Evolutionary conservation across 192 early-diverging fungal genomes (phyloP).

Genomic region (Podochytrium sp.): DNA sequence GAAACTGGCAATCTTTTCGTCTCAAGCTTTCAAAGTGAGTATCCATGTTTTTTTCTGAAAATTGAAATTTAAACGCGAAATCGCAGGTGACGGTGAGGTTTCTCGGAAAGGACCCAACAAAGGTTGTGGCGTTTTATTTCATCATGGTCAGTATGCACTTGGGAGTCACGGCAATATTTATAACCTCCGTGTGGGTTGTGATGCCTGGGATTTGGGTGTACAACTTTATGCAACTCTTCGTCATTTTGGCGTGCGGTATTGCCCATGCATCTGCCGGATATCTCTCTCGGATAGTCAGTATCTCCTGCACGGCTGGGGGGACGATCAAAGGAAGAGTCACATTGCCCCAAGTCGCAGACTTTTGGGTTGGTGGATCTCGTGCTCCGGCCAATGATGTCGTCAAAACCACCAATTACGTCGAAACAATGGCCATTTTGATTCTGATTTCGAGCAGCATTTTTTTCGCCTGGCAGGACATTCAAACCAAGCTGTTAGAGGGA

Average conservation of each 20-base stretch:
- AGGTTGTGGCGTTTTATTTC: background rate
- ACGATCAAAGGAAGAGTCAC: background rate
- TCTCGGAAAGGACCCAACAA: background rate
- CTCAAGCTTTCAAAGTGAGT: background rate
- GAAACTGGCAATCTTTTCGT: background rate
- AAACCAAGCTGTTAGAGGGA: background rate
- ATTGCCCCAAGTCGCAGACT: constrained; percentile 9
- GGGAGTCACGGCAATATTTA: background rate
- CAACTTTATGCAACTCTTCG: constrained; percentile 28
- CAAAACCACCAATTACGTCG: background rate
- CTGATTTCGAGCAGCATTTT: constrained; percentile 14
- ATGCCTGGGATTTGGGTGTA: constrained; percentile 22
- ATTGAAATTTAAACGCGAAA: background rate
- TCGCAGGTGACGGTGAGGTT: background rate
- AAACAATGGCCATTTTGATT: background rate
- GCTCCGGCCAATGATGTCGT: constrained; percentile 2
- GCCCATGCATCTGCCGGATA: background rate
- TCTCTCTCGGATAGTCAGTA: background rate
- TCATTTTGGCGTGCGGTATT: constrained; percentile 2
- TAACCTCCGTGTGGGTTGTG: background rate
- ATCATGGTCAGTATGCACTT: constrained; percentile 1
- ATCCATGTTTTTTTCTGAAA: background rate
- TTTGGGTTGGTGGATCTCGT: constrained; percentile 1
- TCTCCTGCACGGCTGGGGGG: constrained; percentile 21
- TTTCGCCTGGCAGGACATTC: constrained; percentile 17